A percentile compares a stretch with the other conserved stretches of the same genome.
These are phyloP conservation scores for Colletotrichum musicola DNA, from an alignment of 2,329 filamentous ascomycete genomes.

Conservation along the genomic window DNA sequence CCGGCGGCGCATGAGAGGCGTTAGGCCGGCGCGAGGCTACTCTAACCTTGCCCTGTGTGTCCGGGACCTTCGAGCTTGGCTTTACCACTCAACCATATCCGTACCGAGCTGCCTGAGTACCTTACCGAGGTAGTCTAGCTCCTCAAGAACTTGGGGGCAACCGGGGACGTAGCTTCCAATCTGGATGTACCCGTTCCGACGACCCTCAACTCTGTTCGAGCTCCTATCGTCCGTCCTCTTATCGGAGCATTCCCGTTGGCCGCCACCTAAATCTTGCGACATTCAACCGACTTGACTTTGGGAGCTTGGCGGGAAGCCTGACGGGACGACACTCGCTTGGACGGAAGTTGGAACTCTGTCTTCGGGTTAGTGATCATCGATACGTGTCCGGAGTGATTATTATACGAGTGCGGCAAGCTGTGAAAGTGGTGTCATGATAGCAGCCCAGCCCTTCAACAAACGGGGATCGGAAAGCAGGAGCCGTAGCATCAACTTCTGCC, in stretches of 20 bases:
- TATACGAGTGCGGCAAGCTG: slow-evolving; percentile 21
- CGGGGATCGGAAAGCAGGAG: slow-evolving; percentile 28
- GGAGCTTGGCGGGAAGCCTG: slow-evolving; percentile 25
- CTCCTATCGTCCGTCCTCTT: slow-evolving; percentile 18
- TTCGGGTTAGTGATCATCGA: slow-evolving; percentile 3
- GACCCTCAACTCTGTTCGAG: slow-evolving; percentile 18
- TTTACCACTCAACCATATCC: no score
- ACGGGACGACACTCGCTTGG: slow-evolving; percentile 9
- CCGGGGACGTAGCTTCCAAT: background rate
- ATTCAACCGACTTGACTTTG: slow-evolving; percentile 14
- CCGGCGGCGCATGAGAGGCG: slow-evolving; percentile 15
- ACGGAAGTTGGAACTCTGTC: slow-evolving; percentile 4
- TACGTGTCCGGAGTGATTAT: slow-evolving; percentile 11
- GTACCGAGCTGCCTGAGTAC: no score
- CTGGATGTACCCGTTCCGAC: slow-evolving; percentile 30
- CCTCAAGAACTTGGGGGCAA: background rate
- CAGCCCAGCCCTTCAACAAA: slow-evolving; percentile 22
- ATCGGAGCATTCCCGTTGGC: slow-evolving; percentile 34
- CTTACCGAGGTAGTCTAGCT: slow-evolving; percentile 8
- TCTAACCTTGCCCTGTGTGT: background rate
- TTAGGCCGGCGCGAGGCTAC: slow-evolving; percentile 32
- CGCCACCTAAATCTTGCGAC: slow-evolving; percentile 2
- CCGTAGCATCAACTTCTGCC: background rate
- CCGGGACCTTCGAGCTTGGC: slow-evolving; percentile 29
- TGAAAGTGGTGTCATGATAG: slow-evolving; percentile 35